Evolutionary conservation across 768 basidiomycete species (phyloP), one percentile per base, ranked within the genome.

Genomic region (Tulasnella sp.): DNA sequence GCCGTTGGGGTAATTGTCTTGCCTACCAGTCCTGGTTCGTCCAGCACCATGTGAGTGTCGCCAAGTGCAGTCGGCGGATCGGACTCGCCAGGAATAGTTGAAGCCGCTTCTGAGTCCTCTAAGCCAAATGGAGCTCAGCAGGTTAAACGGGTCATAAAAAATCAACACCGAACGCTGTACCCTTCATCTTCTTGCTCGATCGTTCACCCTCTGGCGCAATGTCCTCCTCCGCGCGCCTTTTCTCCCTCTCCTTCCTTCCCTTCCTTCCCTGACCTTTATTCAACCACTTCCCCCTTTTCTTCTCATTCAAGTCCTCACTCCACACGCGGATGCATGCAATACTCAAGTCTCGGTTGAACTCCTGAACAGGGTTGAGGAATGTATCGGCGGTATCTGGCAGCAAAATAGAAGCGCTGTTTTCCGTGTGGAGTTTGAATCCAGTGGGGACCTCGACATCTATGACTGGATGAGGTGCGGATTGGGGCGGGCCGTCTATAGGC

Each of bases 301-400:
- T 73, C 67, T 72, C 76, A 68, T 86, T 79, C 42, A 80, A 54
- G 58, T 83, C 75, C 67, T 93, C 86, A 61, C 87, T 85, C 92
- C 92, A 99, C 3, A 84, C 81, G 29, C 83, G 77, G 58, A 99
- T 97, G 64, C 86, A 87, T 21, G 92, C 90, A 44, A 97, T 84
- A 64, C 88, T 92, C 48, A 90, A 71, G 72, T 99, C 96, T 41
- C 96, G 79, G 73, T 99, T 99, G 77, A 96, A 99, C 71, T 99
- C 91, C 69, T 99, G 96, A 11, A 97, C 86, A 4, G 96, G 95
- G 69, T 99, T 99, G 62, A 98, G 73, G 71, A 99, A 99, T 2
- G 94, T 90, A 60, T 88, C 86, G 63, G 90, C 87, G 56, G 72
- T 72, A 7, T 79, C 76, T 4, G 84, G 81, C 23, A 93, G 75